Percentiles rank a stretch among this genome's conserved stretches.
phyloP scores from a whole-genome alignment of 805 yeast species.

The Sporopachydermia lactativora region DNA sequence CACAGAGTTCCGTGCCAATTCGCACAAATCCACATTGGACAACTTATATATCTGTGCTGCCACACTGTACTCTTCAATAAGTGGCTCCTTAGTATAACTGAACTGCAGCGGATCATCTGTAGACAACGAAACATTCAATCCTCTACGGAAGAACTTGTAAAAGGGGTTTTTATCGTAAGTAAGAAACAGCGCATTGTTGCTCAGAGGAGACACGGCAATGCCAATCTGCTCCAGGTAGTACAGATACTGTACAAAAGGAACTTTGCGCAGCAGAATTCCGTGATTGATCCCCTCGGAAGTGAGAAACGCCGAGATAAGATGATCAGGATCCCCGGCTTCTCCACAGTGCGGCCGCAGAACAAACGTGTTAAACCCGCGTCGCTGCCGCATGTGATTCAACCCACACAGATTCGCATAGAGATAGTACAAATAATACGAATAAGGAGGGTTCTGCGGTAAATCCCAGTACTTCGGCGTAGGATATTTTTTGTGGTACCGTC shows the following conservation, averaged over 20 bases:
- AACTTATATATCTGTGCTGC: conserved; percentile 96
- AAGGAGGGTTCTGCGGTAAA: conserved; percentile 78
- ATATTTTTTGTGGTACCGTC: conserved; percentile 64
- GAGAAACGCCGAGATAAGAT: conserved; percentile 76
- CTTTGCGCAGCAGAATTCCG: conserved; percentile 84
- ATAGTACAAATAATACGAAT: conserved; percentile 87
- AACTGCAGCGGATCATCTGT: conserved; percentile 98
- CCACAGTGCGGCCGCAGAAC: conserved; percentile 98
- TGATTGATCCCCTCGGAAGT: conserved; percentile 90
- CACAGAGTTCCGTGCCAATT: conserved; percentile 86
- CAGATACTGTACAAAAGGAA: conserved; percentile 89
- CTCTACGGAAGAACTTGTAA: conserved; percentile 79
- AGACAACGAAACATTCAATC: conserved; percentile 85
- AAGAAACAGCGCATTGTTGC: conserved; percentile 89
- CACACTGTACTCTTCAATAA: conserved; percentile 94
- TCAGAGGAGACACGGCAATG: conserved; percentile 95
- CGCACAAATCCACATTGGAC: conserved; percentile 95
- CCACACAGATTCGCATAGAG: conserved; percentile 77
- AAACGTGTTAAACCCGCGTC: conserved; percentile 70
- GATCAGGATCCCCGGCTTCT: conserved; percentile 99
- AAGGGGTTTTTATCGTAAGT: conserved; percentile 97
- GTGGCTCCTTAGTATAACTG: conserved; percentile 91
- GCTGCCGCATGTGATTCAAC: conserved; percentile 69
- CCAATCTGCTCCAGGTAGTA: conserved; percentile 92
- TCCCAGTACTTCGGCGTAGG: conserved; percentile 86